Percentiles rank a stretch among this genome's conserved stretches.
phyloP scores from a whole-genome alignment of 129 eudicot species.

The Solidago caesia region DNA sequence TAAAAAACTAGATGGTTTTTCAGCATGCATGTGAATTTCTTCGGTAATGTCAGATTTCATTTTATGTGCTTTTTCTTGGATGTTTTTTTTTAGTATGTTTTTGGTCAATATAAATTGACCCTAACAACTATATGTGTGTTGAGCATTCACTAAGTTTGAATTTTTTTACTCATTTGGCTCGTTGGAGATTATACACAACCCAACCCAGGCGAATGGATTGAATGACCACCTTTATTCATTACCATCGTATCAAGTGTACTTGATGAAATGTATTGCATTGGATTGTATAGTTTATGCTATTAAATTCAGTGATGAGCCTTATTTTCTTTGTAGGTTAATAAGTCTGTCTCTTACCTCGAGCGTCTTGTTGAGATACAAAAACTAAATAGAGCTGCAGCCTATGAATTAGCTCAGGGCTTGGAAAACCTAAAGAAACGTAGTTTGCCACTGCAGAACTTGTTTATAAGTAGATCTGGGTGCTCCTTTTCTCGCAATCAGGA shows the following conservation, averaged over 20 bases:
- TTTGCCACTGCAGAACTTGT: constrained; percentile 50
- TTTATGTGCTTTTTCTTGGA: background rate
- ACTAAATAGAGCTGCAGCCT: constrained; percentile 68
- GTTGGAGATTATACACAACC: background rate
- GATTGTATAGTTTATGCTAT: background rate
- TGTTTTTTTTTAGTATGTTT: background rate
- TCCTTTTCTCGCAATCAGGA: constrained; percentile 49
- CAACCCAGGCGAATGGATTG: too few relatives aligned
- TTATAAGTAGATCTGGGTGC: constrained; percentile 30
- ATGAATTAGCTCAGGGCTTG: constrained; percentile 49
- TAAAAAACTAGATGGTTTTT: too few relatives aligned
- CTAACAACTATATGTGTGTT: too few relatives aligned
- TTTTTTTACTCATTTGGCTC: background rate
- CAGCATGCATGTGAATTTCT: too few relatives aligned
- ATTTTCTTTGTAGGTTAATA: constrained; percentile 48
- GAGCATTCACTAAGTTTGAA: too few relatives aligned
- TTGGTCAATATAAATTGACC: background rate
- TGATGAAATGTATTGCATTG: background rate
- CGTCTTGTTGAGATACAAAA: constrained; percentile 77
- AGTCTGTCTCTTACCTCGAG: constrained; percentile 62
- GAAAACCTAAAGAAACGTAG: constrained; percentile 45
- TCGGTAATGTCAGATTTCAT: background rate
- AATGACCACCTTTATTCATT: background rate
- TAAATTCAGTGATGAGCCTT: background rate
- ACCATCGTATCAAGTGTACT: background rate